Evolutionary conservation across 129 eudicot species (phyloP), one percentile per base, ranked within the genome.

Genomic region (Arctium lappa): DNA sequence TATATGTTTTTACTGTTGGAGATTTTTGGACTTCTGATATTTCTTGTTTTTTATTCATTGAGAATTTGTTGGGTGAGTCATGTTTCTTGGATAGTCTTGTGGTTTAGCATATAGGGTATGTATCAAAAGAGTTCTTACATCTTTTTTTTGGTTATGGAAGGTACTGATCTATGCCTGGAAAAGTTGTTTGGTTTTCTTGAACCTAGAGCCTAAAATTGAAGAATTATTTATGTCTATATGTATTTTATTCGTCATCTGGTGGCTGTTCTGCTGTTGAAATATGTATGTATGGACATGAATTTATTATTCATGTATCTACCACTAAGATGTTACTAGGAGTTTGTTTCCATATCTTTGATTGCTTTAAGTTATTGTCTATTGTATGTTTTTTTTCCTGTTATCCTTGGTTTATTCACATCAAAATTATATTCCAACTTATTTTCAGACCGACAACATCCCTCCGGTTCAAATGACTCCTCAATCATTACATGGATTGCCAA

Each of bases 401-500:
- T 32, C 27, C 32, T 48, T 76, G 75, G 62, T 72, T 71, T 40
- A 50, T 71, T 72, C 22, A 40, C 70, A 27, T 9, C 32, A 74
- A 63, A 46, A 69, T 10, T n/a, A 60, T 34, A 2, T 29, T 29
- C 33, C 42, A 46, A 32, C 73, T 56, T 60, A 69, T 83, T 33
- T 77, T 66, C 90, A 96, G 99, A 73, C 86, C 4, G 91, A 91
- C 73, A 90, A 95, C 75, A 82, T 84, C 66, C 88, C 88, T 70
- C 86, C 87, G 83, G 85, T 87, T 75, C 92, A 90, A 78, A 73
- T 91, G 77, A 80, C 89, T 83, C 92, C 97, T 9, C 88, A 92
- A 81, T 88, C 98, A 48, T 71, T 91, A 31, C 89, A 93, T 89
- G 98, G 98, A 83, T 81, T 96, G 92, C 94, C 95, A 30, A 72